These are phyloP conservation scores for Afroboletus lepidellus DNA, from an alignment of 1,284 basidiomycete species.

Conservation along the genomic window DNA sequence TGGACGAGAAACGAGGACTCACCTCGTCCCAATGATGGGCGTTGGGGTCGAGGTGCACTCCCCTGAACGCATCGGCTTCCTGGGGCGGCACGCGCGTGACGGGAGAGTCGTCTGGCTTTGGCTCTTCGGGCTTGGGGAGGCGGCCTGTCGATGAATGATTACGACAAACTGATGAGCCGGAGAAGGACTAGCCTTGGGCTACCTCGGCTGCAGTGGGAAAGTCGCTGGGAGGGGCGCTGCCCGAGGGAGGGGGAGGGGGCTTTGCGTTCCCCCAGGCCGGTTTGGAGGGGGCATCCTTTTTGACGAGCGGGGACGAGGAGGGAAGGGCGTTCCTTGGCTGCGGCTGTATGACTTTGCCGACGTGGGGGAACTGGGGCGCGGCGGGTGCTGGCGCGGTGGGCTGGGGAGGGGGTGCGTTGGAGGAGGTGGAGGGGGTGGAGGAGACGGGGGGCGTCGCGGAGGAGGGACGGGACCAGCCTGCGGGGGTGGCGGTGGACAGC, in stretches of 20 bases:
- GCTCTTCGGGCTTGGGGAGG: conserved; percentile 25
- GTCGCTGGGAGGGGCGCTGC: conserved; percentile 50
- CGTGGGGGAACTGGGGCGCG: conserved; percentile 52
- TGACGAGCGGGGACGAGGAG: conserved; percentile 37
- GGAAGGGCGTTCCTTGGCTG: conserved; percentile 48
- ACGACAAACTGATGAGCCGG: background rate
- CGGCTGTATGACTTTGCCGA: conserved; percentile 67
- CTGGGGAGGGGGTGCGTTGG: conserved; percentile 36
- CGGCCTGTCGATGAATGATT: conserved; percentile 21
- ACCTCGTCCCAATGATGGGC: conserved; percentile 97
- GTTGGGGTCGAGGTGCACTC: conserved; percentile 88
- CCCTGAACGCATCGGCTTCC: conserved; percentile 89
- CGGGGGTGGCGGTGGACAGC: conserved; percentile 51
- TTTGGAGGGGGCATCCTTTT: conserved; percentile 47
- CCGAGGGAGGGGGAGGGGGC: conserved; percentile 35
- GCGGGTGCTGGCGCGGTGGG: conserved; percentile 32
- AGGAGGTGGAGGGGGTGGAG: conserved; percentile 42
- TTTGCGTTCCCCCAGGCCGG: conserved; percentile 66
- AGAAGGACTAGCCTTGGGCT: conserved; percentile 60
- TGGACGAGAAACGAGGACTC: conserved; percentile 32
- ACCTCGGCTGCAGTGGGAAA: conserved; percentile 95
- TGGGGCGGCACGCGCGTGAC: conserved; percentile 57
- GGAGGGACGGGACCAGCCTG: conserved; percentile 78
- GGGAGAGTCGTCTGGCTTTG: conserved; percentile 38
- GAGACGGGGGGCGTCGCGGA: conserved; percentile 57